Conservation (phyloP, 441 rosid species). For the Capsella rubella region DNA sequence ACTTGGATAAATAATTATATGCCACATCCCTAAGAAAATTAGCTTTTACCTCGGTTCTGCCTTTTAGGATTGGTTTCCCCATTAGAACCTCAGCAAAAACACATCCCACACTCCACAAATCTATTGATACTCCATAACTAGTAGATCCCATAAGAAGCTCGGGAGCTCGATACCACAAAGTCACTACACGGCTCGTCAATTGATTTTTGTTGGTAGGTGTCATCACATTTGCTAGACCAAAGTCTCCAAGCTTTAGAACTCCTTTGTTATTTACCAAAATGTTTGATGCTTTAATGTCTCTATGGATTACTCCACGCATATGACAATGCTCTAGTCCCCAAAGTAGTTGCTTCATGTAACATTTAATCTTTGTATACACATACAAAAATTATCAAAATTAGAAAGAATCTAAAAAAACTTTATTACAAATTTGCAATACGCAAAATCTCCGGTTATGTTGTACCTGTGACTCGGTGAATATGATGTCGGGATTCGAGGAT, state of each 20-base stretch:
- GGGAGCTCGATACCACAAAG: conserved; percentile 95
- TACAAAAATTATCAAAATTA: conserved; percentile 5
- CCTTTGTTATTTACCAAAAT: conserved; percentile 87
- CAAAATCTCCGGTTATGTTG: background rate
- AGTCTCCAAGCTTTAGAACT: conserved; percentile 77
- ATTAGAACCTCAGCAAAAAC: conserved; percentile 79
- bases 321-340: conserved; percentile 89
- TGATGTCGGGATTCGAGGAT: conserved; percentile 66
- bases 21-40: background rate
- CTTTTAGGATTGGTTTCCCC: conserved; percentile 83
- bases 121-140: conserved; percentile 76
- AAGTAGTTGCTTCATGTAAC: conserved; percentile 93
- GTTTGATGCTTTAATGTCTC: conserved; percentile 86
- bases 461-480: conserved; percentile 79
- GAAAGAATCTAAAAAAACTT: background rate
- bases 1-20: too few species aligned
- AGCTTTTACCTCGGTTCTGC: conserved; percentile 81
- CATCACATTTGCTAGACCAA: conserved; percentile 80
- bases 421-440: background rate
- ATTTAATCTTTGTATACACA: conserved; percentile 58
- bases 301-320: conserved; percentile 75
- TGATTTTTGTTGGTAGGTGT: conserved; percentile 57
- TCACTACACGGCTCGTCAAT: conserved; percentile 89
- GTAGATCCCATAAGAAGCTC: conserved; percentile 96
- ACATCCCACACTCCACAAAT: conserved; percentile 95